Conservation (phyloP, 2,329 filamentous ascomycete species). For the Mycogone perniciosa region DNA sequence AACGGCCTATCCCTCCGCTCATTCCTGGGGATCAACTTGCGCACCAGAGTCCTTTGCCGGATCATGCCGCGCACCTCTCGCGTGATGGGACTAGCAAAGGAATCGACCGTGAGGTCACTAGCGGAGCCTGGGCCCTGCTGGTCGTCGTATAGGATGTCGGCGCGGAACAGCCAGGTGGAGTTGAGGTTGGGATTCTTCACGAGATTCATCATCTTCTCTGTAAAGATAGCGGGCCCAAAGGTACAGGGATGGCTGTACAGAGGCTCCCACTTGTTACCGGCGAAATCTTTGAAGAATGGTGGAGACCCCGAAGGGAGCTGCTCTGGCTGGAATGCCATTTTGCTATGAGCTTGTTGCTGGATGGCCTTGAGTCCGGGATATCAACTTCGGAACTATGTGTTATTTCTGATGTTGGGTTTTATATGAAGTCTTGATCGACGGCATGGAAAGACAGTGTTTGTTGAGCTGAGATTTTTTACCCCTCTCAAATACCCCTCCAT, state of each 20-base stretch:
- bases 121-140: constrained; percentile 12
- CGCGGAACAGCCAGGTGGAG: constrained; percentile 69
- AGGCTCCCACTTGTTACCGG: constrained; percentile 41
- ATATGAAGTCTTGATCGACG: too few species aligned
- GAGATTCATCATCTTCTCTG: constrained; percentile 64
- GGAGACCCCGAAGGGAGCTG: constrained; percentile 21
- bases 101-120: neutral
- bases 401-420: too few species aligned
- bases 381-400: too few species aligned
- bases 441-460: too few species aligned
- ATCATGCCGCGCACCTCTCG: constrained; percentile 21
- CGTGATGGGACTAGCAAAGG: constrained; percentile 3
- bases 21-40: constrained; percentile 77
- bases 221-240: constrained; percentile 59
- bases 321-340: constrained; percentile 25
- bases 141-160: constrained; percentile 57
- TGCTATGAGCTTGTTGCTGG: neutral
- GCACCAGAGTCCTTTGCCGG: constrained; percentile 60
- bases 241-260: constrained; percentile 51
- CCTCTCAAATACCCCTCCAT: too few species aligned
- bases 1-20: constrained; percentile 66
- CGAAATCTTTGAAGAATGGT: constrained; percentile 23
- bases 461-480: too few species aligned
- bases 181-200: constrained; percentile 76
- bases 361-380: too few species aligned